Base-by-base conservation (phyloP, 2,329 filamentous ascomycete species). In the Penicillium olsonii region DNA sequence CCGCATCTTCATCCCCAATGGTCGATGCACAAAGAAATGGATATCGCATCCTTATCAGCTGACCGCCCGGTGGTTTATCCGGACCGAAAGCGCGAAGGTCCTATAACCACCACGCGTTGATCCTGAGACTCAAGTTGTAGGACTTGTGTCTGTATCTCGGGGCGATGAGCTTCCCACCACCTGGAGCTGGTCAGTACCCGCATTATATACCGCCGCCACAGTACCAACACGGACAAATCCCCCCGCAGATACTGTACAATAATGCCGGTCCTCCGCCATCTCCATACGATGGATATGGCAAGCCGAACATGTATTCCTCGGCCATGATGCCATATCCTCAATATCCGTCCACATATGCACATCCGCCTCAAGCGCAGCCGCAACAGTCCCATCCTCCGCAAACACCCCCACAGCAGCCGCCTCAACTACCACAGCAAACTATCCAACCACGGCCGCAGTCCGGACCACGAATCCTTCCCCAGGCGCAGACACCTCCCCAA, bases 151-250 rank as follows among this genome's bases (percentile, higher is more conserved):
- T 24, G 53, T 45, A 61, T 61, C 51, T 60, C 60, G 63, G 63
- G 68, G 69, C 66, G 63, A 73, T 72, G 70, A 70, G 67, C 65
- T 73, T 68, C 54, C 65, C 68, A 66, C 69, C 68, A 57, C 68
- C 71, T 47, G 67, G 71, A 56, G 64, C 68, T 54, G 68, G 69
- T 53, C 70, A 69, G 60, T 72, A 71, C 29, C 58, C 59, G 29
- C 58, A 58, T 46, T 62, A 62, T 48, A 45, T 62, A 17, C 56
- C 52, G 55, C 67, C 65, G 45, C 58, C 69, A 43, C 67, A 68
- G 50, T 69, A 70, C 45, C 69, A 69, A 47, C 61, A 53, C 34
- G 57, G 59, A 11, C 57, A 67, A 42, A 57, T 64, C n/a, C 63
- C 67, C 45, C 62, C 64, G 56, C 62, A 68, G 57, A 55, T 66